Evolutionary conservation across 176 grass and related monocot genomes (phyloP), one percentile per base, ranked within the genome.

Genomic region (Alloteropsis semialata): DNA sequence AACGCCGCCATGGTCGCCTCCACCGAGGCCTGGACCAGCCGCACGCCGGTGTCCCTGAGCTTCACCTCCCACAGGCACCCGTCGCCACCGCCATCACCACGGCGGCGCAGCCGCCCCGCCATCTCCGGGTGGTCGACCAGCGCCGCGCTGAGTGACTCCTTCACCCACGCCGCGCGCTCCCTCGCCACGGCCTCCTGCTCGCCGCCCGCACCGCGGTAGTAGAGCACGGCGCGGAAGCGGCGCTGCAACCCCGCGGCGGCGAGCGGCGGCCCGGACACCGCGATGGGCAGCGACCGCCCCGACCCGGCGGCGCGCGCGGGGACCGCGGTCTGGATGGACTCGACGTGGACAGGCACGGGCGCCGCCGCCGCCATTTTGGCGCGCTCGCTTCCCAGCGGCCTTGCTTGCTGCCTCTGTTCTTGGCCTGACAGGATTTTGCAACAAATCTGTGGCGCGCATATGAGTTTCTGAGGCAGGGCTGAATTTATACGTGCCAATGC

Each of bases 31-130:
- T 82, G 91, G 62, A 98, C 82, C 82, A 98, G 56, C 55, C 91
- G 64, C 39, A 95, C 77, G 25, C 92, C 91, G 18, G 87, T 74
- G 53, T 95, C 92, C 19, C 66, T 95, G 50, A 90, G 81, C 89
- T 87, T 98, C 48, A 98, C 80, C 78, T 92, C 92, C 96, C 96
- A 98, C 53, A 17, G 7, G 22, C 82, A 5, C 62, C 77, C 61
- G 30, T 48, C 86, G 6, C 25, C 70, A 42, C 33, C 48, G 6
- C 60, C 86, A 4, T 30, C 70, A 42, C 33, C 48, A 4, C 60
- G 24, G 44, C 88, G 84, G 34, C 92, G 77, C n/a, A 98, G 92
- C 67, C 92, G 68, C 37, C 96, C 92, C 1, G 96, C 81, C 38
- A 95, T 82, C 84, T 90, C 76, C 64, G 92, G 96, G 64, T 85